Evolutionary conservation across 495 filamentous ascomycete genomes (phyloP).

Genomic region (Ascobolus immersus): DNA sequence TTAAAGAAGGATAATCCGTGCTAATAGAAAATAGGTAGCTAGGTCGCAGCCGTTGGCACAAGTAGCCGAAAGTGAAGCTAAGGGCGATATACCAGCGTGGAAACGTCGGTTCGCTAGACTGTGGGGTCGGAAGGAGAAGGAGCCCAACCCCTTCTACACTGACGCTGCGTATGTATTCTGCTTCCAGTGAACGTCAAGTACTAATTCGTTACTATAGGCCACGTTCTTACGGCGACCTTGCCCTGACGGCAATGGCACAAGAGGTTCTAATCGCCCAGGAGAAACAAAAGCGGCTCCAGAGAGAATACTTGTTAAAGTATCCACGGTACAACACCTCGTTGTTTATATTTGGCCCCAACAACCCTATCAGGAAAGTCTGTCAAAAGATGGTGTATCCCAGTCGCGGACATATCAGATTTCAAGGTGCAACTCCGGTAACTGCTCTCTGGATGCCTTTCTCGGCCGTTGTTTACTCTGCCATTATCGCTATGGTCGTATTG

Average conservation of each 20-base stretch:
- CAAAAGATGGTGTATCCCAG: constrained; percentile 83
- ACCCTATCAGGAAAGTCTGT: constrained; percentile 55
- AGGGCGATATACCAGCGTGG: no score
- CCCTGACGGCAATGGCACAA: constrained; percentile 62
- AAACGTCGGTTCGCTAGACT: no score
- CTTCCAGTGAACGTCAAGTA: neutral
- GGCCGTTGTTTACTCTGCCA: constrained; percentile 73
- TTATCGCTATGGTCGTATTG: constrained; percentile 88
- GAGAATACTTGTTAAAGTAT: constrained; percentile 67
- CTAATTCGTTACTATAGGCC: no score
- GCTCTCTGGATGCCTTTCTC: constrained; percentile 82
- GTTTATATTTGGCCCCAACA: constrained; percentile 55
- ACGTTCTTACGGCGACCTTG: constrained; percentile 41
- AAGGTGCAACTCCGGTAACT: constrained; percentile 66
- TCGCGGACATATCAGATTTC: constrained; percentile 57
- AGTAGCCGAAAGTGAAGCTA: no score
- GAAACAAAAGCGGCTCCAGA: constrained; percentile 59
- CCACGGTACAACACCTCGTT: constrained; percentile 82
- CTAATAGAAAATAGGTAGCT: no score
- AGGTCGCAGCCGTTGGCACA: no score
- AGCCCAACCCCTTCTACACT: constrained; percentile 91
- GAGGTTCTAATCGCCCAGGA: constrained; percentile 68
- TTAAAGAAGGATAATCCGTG: no score
- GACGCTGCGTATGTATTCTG: neutral
- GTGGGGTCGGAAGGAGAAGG: constrained; percentile 19